Evolutionary conservation across 441 rosid genomes (phyloP).

Genomic region (Arabidopsis hybrid): DNA sequence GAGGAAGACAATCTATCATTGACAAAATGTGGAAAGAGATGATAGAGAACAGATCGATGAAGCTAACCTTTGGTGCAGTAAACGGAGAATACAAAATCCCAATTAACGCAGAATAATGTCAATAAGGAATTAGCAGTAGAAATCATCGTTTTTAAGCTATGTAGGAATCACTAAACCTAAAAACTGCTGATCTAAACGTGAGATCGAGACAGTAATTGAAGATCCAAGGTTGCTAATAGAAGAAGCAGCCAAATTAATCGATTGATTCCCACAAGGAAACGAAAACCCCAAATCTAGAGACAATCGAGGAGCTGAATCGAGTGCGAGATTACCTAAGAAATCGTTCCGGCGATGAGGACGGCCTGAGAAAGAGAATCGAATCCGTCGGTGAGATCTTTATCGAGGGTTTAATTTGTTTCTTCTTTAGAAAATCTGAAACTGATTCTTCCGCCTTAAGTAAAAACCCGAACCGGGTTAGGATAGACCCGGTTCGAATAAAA

Average conservation of each 20-base stretch:
- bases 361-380: slow-evolving; percentile 30
- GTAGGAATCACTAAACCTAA: not conserved
- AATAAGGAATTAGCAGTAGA: not conserved
- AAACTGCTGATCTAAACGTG: not conserved
- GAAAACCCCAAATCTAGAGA: not conserved
- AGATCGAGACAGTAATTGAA: slow-evolving; percentile 26
- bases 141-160: not conserved
- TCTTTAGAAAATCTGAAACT: not conserved
- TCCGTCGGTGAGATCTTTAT: slow-evolving; percentile 32
- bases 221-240: slow-evolving; percentile 15
- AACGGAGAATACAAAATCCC: not conserved
- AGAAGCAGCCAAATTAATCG: slow-evolving; percentile 4
- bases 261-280: not conserved
- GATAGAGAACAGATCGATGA: not conserved
- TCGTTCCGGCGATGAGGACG: not conserved
- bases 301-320: not conserved
- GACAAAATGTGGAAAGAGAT: not conserved
- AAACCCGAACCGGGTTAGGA: not conserved
- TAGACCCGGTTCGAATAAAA: not conserved
- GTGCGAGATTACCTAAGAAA: not conserved
- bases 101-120: not conserved
- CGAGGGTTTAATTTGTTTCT: not conserved
- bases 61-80: not conserved
- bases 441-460: not conserved
- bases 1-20: not conserved